Conservation (phyloP, 345 rosid genomes). For the Isatis tinctoria region DNA sequence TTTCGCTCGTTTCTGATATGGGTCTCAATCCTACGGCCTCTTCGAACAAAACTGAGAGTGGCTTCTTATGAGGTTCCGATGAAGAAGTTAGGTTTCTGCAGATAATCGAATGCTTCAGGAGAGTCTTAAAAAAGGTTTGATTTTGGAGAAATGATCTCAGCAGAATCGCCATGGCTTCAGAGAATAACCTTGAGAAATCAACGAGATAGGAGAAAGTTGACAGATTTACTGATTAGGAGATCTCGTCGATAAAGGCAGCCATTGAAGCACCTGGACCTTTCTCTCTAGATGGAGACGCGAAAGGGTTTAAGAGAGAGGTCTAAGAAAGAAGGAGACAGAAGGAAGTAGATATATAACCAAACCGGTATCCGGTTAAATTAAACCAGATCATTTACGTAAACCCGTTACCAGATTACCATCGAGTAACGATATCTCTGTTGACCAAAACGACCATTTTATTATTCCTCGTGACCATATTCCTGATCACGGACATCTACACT, state of each 20-base stretch:
- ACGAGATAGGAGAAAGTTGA: background rate
- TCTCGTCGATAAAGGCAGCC: background rate
- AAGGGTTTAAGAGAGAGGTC: conserved; percentile 2
- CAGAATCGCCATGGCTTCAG: conserved; percentile 26
- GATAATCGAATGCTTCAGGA: conserved; percentile 13
- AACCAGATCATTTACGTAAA: background rate
- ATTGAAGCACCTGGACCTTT: conserved; percentile 2
- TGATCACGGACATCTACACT: background rate
- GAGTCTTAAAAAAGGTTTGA: conserved; percentile 18
- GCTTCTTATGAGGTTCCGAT: conserved; percentile 29
- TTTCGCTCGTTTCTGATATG: conserved; percentile 23
- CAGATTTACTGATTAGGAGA: background rate
- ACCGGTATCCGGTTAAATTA: background rate
- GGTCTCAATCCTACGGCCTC: conserved; percentile 51
- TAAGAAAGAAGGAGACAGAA: too few species aligned
- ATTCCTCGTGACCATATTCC: background rate
- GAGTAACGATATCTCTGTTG: background rate
- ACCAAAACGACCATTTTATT: background rate
- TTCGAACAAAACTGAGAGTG: conserved; percentile 44
- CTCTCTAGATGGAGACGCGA: background rate
- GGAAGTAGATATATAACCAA: background rate
- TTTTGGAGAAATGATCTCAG: conserved; percentile 28
- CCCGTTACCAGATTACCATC: background rate
- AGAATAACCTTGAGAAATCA: background rate
- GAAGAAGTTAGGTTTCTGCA: conserved; percentile 19